A percentile compares a stretch with the other conserved stretches of the same genome.
Evolutionary conservation across 768 basidiomycete genomes (phyloP).

Genomic region (Tulasnella sp.): DNA sequence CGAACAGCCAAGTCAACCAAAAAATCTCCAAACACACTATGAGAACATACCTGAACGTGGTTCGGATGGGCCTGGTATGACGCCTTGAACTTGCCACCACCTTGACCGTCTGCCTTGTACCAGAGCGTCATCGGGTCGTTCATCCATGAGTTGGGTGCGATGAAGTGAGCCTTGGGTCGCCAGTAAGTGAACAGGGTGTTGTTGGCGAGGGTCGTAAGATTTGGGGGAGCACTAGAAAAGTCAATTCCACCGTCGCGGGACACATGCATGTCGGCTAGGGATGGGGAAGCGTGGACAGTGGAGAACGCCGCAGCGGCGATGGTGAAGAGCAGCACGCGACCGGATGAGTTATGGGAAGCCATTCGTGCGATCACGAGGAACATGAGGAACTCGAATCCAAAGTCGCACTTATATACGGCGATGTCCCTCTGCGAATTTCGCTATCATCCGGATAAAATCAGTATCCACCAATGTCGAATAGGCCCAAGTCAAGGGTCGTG

Average conservation of each 20-base stretch:
- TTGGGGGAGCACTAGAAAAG: background rate
- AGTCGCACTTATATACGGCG: background rate
- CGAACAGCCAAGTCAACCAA: background rate
- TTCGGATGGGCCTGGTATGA: background rate
- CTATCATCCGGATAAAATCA: background rate
- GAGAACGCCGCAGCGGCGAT: background rate
- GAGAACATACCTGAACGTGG: background rate
- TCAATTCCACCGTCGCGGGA: background rate
- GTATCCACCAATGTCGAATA: background rate
- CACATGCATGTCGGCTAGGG: background rate
- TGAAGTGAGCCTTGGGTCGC: background rate
- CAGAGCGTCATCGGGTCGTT: background rate
- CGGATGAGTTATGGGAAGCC: background rate
- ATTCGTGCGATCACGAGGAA: background rate
- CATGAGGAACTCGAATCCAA: background rate
- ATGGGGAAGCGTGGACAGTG: background rate
- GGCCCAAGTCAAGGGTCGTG: background rate
- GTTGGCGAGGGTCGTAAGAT: background rate
- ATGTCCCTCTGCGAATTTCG: background rate
- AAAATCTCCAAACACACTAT: background rate
- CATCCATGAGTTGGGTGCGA: background rate
- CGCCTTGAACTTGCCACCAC: slow-evolving; percentile 6
- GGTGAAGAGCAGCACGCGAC: background rate
- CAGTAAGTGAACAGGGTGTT: background rate
- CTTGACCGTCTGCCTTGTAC: background rate